A percentile compares a stretch with the other conserved stretches of the same genome.
Conservation (phyloP, 2,329 filamentous ascomycete genomes). For the Neofusicoccum laricinum region DNA sequence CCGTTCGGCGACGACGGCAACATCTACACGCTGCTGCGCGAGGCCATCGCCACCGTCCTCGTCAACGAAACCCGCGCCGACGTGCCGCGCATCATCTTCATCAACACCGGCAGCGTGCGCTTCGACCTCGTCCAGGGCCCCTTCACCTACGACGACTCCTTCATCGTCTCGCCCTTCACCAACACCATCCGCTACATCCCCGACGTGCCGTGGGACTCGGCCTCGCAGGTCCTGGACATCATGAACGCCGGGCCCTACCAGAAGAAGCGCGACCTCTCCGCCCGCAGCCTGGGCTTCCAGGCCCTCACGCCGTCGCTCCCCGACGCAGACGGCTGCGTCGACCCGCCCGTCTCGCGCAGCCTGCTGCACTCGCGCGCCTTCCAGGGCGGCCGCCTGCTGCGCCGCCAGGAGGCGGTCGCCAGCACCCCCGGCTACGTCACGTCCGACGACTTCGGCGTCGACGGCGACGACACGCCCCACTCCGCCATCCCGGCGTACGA, state of each 20-base stretch:
- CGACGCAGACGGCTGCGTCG: conserved; percentile 47
- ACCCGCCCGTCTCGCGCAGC: conserved; percentile 41
- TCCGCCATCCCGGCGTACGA: conserved; percentile 45
- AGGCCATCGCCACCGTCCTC: conserved; percentile 51
- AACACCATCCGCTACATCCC: conserved; percentile 55
- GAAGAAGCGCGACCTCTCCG: conserved; percentile 31
- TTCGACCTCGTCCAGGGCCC: conserved; percentile 63
- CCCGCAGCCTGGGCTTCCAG: conserved; percentile 18
- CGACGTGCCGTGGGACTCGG: conserved; percentile 50
- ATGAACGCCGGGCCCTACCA: conserved; percentile 46
- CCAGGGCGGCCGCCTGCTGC: conserved; percentile 43
- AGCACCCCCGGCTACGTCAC: conserved; percentile 52
- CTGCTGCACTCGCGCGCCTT: conserved; percentile 27
- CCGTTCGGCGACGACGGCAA: conserved; percentile 53
- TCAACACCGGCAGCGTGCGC: conserved; percentile 60
- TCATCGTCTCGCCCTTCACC: conserved; percentile 56
- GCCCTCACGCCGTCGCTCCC: conserved; percentile 19
- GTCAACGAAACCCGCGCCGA: conserved; percentile 51
- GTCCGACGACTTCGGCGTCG: conserved; percentile 55
- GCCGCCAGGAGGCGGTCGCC: conserved; percentile 43
- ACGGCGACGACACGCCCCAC: conserved; percentile 57
- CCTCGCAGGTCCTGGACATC: conserved; percentile 36
- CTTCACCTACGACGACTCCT: conserved; percentile 55
- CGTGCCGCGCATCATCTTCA: conserved; percentile 55
- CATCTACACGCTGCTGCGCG: conserved; percentile 54